Base-by-base conservation (phyloP, 352 stramenopile species). In the Pythium coloratum region DNA sequence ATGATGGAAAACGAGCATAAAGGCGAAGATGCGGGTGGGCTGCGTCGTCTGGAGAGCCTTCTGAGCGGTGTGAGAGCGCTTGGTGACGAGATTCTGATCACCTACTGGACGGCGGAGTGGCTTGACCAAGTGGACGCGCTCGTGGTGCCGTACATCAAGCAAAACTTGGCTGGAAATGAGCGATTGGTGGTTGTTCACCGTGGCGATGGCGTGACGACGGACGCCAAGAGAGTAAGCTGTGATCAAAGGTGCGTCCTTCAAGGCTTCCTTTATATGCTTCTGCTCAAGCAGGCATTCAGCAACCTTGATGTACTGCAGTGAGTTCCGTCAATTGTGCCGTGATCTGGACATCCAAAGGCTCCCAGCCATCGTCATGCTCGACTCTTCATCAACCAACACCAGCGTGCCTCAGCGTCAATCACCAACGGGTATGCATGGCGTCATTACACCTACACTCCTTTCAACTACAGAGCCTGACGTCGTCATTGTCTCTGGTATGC, bases 71-170 rank as follows among this genome's bases (percentile, higher is more conserved):
- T n/a, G 56, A 4, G 10, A 24, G 6, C 47, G 30, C 18, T 20
- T 2, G 4, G 28, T 36, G 30, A 34, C 46, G 1, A 9, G 0
- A 5, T 0, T 34, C 2, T 30, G 7, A 6, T 77, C 2, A 20
- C 78, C 4, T 84, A 82, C 55, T 72, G 89, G 26, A 78, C 76
- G 10, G 84, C 76, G 53, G 73, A 75, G 55, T 91, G 82, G 82
- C 62, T 59, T 18, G 34, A 33, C 9, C 62, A 79, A 6, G 44
- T 80, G 28, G 76, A 88, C 34, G 68, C 56, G n/a, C 20, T 77
- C 4, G 50, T 80, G 4, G 42, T 78, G 18, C 60, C 71, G 12
- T 56, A 60, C 20, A 36, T 87, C 28, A 32, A 63, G 5, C 16
- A 50, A 0, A 36, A 76, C 6, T n/a, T 79, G 6, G 56, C 51